Conservation (phyloP, 495 filamentous ascomycete species). For the Trypethelium eluteriae region DNA sequence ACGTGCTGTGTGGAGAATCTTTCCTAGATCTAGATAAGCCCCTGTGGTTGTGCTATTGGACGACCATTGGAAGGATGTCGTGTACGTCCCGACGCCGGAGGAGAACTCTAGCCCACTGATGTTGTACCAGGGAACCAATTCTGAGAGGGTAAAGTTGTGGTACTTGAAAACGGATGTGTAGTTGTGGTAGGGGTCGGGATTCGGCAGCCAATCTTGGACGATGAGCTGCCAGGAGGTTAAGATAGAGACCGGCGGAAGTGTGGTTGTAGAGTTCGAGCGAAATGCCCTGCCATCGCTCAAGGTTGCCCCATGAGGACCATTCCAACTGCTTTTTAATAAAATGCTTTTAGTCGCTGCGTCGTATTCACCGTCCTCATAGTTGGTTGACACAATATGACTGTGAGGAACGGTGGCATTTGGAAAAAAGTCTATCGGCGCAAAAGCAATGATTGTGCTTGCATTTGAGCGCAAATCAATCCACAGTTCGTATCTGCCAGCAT, state of each 20-base stretch:
- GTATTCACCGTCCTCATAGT: not conserved
- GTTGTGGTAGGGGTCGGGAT: not conserved
- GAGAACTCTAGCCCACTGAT: not conserved
- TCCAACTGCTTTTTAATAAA: not conserved
- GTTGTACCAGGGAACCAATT: not conserved
- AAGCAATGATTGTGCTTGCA: slow-evolving; percentile 6
- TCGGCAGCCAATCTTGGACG: slow-evolving; percentile 4
- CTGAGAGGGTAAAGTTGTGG: not conserved
- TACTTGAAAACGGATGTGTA: not conserved
- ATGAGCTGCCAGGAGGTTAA: not conserved
- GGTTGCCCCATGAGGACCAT: not conserved
- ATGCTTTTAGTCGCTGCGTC: not conserved
- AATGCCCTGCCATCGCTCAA: not conserved
- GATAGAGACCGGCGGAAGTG: not conserved
- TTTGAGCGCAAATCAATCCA: slow-evolving; percentile 2
- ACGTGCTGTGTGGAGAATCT: slow-evolving; percentile 1
- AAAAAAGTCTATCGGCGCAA: slow-evolving; percentile 1
- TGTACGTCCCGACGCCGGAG: not conserved
- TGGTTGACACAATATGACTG: not conserved
- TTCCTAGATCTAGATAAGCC: not conserved
- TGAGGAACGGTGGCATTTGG: not conserved
- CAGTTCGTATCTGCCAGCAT: not conserved
- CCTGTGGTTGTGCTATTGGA: not conserved
- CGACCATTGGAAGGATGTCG: not conserved
- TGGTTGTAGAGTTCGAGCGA: not conserved